Percentiles rank a stretch among this genome's conserved stretches.
These are phyloP conservation scores for Tetradesmus lagerheimii DNA, from an alignment of 139 green algal species.

Conservation along the genomic window DNA sequence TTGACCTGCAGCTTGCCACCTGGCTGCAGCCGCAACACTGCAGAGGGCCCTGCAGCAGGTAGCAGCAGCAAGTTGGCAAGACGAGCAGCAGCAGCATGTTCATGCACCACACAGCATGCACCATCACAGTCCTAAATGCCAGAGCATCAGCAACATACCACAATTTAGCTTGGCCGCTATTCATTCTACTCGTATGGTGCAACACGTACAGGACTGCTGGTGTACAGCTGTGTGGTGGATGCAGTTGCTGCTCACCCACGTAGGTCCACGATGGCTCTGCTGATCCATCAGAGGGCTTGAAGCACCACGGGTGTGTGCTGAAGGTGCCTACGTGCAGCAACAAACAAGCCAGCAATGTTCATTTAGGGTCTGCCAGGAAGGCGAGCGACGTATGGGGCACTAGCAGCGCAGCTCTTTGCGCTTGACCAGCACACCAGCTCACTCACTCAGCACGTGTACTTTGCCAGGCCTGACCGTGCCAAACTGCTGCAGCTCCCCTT, in stretches of 20 bases:
- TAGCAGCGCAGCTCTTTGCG: neutral
- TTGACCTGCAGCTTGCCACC: constrained; percentile 17
- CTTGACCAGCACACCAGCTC: neutral
- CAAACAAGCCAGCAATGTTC: neutral
- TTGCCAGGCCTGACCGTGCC: constrained; percentile 4
- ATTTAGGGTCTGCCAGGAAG: too few relatives aligned
- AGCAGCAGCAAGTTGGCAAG: neutral
- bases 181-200: neutral
- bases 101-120: neutral
- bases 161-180: neutral
- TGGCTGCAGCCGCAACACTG: constrained; percentile 50
- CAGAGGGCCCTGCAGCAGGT: constrained; percentile 44
- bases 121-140: neutral
- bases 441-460: neutral
- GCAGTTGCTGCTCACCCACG: neutral
- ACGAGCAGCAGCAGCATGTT: neutral
- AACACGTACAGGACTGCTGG: neutral
- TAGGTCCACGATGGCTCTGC: constrained; percentile 20
- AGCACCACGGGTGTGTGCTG: constrained; percentile 60
- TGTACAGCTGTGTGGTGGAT: too few relatives aligned
- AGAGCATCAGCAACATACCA: neutral
- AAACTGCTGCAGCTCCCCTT: neutral
- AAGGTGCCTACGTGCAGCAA: constrained; percentile 54
- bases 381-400: too few relatives aligned
- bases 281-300: constrained; percentile 35